Base-by-base conservation (phyloP, 2,329 filamentous ascomycete genomes). In the Neophaeococcomyces aloes region DNA sequence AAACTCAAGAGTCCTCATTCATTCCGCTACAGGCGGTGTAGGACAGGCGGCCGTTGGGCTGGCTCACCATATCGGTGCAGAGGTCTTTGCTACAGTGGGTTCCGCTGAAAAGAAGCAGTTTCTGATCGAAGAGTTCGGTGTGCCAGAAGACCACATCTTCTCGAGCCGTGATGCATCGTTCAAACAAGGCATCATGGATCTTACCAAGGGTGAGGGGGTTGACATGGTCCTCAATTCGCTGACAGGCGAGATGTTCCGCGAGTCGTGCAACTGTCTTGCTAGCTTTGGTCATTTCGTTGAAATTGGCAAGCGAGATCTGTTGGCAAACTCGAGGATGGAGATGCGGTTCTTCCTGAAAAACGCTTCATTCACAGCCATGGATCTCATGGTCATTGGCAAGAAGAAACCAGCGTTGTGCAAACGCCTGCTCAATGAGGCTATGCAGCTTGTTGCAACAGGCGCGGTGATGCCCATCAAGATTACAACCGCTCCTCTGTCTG, bases 101-200 rank as follows among this genome's bases (percentile, higher is more conserved):
- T 49, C 19, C 10, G 33, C 37, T 18, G 48, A 48, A 13, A 54
- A 59, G 48, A 51, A 23, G 13, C 41, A 49, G 14, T 45, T 56
- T 7, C 31, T 59, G 2, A 50, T 49, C 35, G 38, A 51, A 11
- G 45, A 42, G 10, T 57, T 45, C 15, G 52, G 43, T 6, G 49
- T 63, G n/a, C 53, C 51, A 2, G 23, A 11, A 2, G 42, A 56
- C 1, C 56, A 50, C 3, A 65, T 68, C 30, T 64, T 66, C 49
- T 45, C 45, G 10, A 59, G 53, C 1, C 51, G 56, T 11, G 43
- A 52, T 37, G 8, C 30, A 3, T 34, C 40, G 2, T 65, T 65
- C 38, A 33, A 35, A 1, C 14, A 40, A 0, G 51, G 47, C 3
- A 32, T 63, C 7, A 46, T 55, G 43, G 7, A 33, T 1, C 44